Evolutionary conservation across 2,329 filamentous ascomycete genomes (phyloP).

Genomic region (Bipolaris sorokiniana): DNA sequence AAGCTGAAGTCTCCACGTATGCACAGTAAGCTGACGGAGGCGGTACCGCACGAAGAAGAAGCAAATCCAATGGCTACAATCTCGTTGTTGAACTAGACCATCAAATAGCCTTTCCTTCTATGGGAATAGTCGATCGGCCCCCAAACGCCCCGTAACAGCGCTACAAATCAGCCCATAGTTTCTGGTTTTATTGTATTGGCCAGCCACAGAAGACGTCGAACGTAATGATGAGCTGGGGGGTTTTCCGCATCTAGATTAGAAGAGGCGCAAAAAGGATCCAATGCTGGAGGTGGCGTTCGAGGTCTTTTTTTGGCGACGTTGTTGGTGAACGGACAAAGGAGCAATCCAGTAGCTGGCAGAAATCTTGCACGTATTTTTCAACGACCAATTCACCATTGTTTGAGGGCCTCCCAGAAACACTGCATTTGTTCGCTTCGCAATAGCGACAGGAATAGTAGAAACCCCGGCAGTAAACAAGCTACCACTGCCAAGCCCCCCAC

Average conservation of each 20-base stretch:
- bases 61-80: background rate
- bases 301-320: background rate
- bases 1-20: background rate
- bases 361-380: too few species aligned
- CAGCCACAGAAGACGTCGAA: background rate
- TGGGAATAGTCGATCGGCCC: background rate
- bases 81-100: background rate
- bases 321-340: background rate
- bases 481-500: background rate
- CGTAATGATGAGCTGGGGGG: too few species aligned
- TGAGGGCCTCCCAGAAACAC: too few species aligned
- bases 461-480: background rate
- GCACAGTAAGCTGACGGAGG: conserved; percentile 1
- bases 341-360: too few species aligned
- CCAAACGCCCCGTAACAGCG: background rate
- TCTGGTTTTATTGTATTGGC: background rate
- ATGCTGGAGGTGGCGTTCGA: background rate
- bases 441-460: background rate
- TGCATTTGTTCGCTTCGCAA: background rate
- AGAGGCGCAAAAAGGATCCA: background rate
- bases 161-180: background rate
- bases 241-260: background rate
- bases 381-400: too few species aligned
- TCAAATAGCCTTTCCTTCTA: background rate
- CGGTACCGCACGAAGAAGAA: background rate